phyloP scores from a whole-genome alignment of 805 yeast species.

The Suhomyces sp. region DNA sequence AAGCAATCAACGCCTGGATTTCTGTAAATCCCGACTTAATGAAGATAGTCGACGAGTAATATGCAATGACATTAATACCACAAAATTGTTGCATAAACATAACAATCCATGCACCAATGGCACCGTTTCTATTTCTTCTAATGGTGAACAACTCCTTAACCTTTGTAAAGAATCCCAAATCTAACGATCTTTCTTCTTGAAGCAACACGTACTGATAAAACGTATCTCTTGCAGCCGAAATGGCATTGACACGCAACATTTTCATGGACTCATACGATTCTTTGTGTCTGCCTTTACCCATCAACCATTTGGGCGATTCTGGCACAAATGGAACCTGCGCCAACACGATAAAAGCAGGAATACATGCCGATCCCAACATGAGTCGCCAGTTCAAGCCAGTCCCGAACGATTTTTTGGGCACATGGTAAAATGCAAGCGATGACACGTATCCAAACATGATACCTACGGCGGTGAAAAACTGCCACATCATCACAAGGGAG shows the following conservation, averaged over 20 bases:
- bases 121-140: conserved; percentile 81
- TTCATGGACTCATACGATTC: conserved; percentile 52
- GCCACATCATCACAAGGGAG: conserved; percentile 69
- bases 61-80: conserved; percentile 85
- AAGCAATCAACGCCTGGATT: conserved; percentile 66
- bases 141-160: conserved; percentile 60
- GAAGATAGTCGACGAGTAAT: conserved; percentile 78
- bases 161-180: conserved; percentile 43
- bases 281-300: conserved; percentile 47
- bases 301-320: conserved; percentile 70
- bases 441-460: conserved; percentile 67
- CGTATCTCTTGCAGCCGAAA: conserved; percentile 65
- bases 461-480: conserved; percentile 71
- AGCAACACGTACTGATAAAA: conserved; percentile 57
- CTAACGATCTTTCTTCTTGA: conserved; percentile 57
- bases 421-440: conserved; percentile 57
- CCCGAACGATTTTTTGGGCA: conserved; percentile 45
- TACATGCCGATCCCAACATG: conserved; percentile 63
- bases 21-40: conserved; percentile 61
- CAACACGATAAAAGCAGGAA: conserved; percentile 53
- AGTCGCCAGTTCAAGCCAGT: conserved; percentile 56
- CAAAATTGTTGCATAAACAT: conserved; percentile 92
- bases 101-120: conserved; percentile 74
- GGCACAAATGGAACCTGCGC: conserved; percentile 55
- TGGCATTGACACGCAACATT: conserved; percentile 42